Base-by-base conservation (phyloP, 73 alveolate species). In the Symbiodinium natans region DNA sequence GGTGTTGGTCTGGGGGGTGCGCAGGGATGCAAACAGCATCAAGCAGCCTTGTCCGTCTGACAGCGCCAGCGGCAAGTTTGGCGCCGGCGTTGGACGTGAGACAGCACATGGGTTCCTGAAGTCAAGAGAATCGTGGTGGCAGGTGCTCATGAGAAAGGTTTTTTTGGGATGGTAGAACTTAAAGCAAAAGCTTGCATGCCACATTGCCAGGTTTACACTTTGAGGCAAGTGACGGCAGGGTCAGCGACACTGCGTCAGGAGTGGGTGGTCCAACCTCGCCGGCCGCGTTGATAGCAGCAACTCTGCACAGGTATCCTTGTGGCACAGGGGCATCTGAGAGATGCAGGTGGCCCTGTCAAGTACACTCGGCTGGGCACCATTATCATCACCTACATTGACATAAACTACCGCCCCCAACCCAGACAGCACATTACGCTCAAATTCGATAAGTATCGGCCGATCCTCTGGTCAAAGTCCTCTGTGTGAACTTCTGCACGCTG, bases 401-500 rank as follows among this genome's bases (percentile, higher is more conserved):
- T 63, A 29, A 29, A 63, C 5, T n/a, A 52, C n/a, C 71, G 9
- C 71, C 17, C n/a, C 71, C 71, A 52, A 8, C 17, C 17, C 17
- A 21, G 71, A 52, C 27, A 11, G 71, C 17, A 52, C 71, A 52
- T 52, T 8, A 52, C 23, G 71, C 71, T 52, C n/a, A 52, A 52
- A 23, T 25, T 17, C n/a, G 36, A 31, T 73, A 25, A 88, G 95
- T 34, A 31, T 38, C 97, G 97, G 25, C 97, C 97, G 21, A 90
- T 90, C 25, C 89, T 39, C 27, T 68, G 56, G 80, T 90, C 97
- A 23, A 90, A 42, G 8, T 90, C 97, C 77, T 90, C 97, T 23
- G 97, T 90, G 89, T 90, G 97, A 71, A 90, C 71, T 80, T 90
- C 97, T 5, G 97, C 97, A 0, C 97, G 97, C 36, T 90, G 97